These are phyloP conservation scores for Peronospora farinosa DNA, from an alignment of 352 stramenopile species.

Conservation along the genomic window DNA sequence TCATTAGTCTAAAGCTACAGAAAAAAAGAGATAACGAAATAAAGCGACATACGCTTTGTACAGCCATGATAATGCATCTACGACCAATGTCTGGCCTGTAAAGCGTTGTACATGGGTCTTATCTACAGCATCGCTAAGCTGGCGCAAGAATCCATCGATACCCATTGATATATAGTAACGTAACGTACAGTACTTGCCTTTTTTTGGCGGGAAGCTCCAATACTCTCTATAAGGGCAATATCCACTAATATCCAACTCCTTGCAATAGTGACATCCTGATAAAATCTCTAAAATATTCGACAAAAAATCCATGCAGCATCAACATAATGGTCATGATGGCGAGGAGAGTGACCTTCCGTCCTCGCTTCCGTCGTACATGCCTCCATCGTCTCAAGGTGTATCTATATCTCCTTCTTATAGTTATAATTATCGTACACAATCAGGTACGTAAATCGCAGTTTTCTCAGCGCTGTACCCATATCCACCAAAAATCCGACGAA, in stretches of 20 bases:
- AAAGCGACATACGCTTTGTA: constrained; percentile 59
- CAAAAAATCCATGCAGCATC: background rate
- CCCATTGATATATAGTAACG: constrained; percentile 41
- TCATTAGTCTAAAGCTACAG: constrained; percentile 4
- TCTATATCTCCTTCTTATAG: constrained; percentile 21
- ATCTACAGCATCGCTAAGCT: constrained; percentile 51
- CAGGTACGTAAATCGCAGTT: constrained; percentile 17
- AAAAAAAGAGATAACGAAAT: background rate
- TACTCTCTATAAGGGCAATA: background rate
- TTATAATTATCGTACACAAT: constrained; percentile 32
- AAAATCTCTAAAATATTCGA: background rate
- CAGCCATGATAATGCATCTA: constrained; percentile 74
- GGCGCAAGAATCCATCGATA: constrained; percentile 57
- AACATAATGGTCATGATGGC: background rate
- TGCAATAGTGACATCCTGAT: background rate
- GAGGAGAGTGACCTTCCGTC: constrained; percentile 57
- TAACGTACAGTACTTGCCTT: background rate
- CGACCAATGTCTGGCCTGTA: constrained; percentile 47
- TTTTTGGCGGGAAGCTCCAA: constrained; percentile 11
- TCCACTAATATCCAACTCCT: background rate
- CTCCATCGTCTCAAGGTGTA: constrained; percentile 20
- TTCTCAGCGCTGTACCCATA: constrained; percentile 2
- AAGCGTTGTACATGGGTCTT: constrained; percentile 50
- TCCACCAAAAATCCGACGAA: background rate
- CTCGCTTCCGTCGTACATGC: constrained; percentile 73